Conservation (phyloP, 805 yeast species). For the Yarrowia yakushimensis region DNA sequence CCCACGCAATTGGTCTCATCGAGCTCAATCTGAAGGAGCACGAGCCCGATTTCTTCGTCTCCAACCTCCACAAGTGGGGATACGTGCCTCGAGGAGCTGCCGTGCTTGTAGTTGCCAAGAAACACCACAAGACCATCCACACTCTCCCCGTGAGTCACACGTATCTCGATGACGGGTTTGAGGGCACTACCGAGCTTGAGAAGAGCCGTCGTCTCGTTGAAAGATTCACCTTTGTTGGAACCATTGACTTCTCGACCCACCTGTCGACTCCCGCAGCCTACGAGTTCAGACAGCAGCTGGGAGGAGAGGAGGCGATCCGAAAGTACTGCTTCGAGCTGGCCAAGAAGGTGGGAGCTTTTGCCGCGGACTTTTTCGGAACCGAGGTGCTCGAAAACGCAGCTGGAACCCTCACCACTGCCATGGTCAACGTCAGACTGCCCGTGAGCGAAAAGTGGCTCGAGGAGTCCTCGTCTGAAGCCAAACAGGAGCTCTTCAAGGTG, state of each 20-base stretch:
- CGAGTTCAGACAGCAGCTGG: conserved; percentile 52
- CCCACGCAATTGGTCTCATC: conserved; percentile 57
- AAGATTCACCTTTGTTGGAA: conserved; percentile 52
- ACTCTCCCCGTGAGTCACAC: conserved; percentile 56
- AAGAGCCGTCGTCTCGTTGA: conserved; percentile 35
- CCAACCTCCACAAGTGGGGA: conserved; percentile 71
- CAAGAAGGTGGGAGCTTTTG: conserved; percentile 41
- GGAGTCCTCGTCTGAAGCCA: conserved; percentile 27
- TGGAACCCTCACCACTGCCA: conserved; percentile 40
- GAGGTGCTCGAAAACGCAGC: conserved; percentile 33
- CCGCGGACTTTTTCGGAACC: conserved; percentile 44
- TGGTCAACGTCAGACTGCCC: conserved; percentile 48
- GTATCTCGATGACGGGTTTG: conserved; percentile 36
- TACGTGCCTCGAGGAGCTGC: conserved; percentile 58
- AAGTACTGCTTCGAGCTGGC: conserved; percentile 50
- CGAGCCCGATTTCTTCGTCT: conserved; percentile 57
- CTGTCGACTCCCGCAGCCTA: conserved; percentile 48
- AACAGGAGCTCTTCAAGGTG: conserved; percentile 21
- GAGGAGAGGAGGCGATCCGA: conserved; percentile 55
- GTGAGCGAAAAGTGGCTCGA: conserved; percentile 29
- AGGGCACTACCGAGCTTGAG: conserved; percentile 30
- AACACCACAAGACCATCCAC: conserved; percentile 50
- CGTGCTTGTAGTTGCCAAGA: conserved; percentile 52
- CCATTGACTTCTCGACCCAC: conserved; percentile 46
- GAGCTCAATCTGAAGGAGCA: conserved; percentile 31